Evolutionary conservation across 148 eudicot species (phyloP).

Genomic region (Vaccinium myrtillus): DNA sequence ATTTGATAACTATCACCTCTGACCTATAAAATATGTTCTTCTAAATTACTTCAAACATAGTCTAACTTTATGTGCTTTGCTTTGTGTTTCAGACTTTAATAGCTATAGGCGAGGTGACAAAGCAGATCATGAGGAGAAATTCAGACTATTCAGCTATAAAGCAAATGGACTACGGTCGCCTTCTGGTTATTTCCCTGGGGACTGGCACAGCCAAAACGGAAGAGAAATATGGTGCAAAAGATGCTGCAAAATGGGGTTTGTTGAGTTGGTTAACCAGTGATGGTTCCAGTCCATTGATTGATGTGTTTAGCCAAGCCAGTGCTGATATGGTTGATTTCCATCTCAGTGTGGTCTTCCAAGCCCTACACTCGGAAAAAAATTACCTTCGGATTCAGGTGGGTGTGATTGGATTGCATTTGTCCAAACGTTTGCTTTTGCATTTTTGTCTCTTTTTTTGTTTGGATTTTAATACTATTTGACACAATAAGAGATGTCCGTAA

Average conservation of each 20-base stretch:
- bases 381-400: slow-evolving; percentile 13
- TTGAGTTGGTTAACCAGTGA: slow-evolving; percentile 4
- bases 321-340: slow-evolving; percentile 15
- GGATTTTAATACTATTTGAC: too few species aligned
- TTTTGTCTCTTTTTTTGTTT: too few species aligned
- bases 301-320: slow-evolving; percentile 8
- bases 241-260: slow-evolving; percentile 15
- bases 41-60: not conserved
- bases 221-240: not conserved
- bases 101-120: slow-evolving; percentile 8
- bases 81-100: slow-evolving; percentile 1
- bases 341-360: slow-evolving; percentile 11
- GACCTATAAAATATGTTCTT: too few species aligned
- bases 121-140: slow-evolving; percentile 4
- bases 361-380: slow-evolving; percentile 8
- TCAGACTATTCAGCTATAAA: not conserved
- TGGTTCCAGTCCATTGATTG: slow-evolving; percentile 13
- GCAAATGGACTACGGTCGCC: slow-evolving; percentile 14
- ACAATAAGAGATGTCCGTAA: too few species aligned
- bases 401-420: not conserved
- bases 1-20: too few species aligned
- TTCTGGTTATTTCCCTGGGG: slow-evolving; percentile 14
- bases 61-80: not conserved
- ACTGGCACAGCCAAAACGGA: not conserved
- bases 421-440: too few species aligned